Evolutionary conservation across 1,284 basidiomycete genomes (phyloP).

Genomic region (Cutaneotrichosporon sp.): DNA sequence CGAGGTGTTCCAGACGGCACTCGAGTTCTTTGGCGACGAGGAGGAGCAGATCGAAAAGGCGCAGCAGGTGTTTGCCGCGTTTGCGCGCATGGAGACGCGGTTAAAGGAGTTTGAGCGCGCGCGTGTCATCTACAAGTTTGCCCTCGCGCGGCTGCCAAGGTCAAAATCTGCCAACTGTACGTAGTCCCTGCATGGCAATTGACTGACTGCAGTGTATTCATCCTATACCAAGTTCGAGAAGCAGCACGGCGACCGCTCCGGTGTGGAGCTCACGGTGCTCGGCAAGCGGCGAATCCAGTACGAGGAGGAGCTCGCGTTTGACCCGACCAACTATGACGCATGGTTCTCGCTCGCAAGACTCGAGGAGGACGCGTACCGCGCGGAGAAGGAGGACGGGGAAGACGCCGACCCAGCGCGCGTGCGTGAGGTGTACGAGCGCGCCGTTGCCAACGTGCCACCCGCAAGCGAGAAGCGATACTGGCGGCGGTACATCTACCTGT

Average conservation of each 20-base stretch:
- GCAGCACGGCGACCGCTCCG: slow-evolving; percentile 86
- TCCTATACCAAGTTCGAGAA: slow-evolving; percentile 98
- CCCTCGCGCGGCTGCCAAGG: slow-evolving; percentile 82
- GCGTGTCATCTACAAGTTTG: slow-evolving; percentile 98
- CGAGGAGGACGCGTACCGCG: slow-evolving; percentile 82
- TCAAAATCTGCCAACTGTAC: slow-evolving; percentile 71
- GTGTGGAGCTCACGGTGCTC: slow-evolving; percentile 90
- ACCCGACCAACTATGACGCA: slow-evolving; percentile 90
- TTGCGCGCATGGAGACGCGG: slow-evolving; percentile 97
- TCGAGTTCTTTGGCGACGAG: slow-evolving; percentile 97
- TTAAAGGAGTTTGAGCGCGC: slow-evolving; percentile 96
- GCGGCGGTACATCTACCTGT: slow-evolving; percentile 86
- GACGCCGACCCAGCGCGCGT: slow-evolving; percentile 65
- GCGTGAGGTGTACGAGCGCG: slow-evolving; percentile 92
- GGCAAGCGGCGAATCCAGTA: slow-evolving; percentile 97
- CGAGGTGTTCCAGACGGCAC: slow-evolving; percentile 94
- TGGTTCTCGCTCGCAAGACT: slow-evolving; percentile 97
- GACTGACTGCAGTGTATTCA: slow-evolving; percentile 61
- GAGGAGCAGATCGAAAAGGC: slow-evolving; percentile 97
- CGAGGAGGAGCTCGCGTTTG: slow-evolving; percentile 86
- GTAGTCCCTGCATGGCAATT: no score
- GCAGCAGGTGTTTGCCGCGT: slow-evolving; percentile 86
- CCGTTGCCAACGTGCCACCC: slow-evolving; percentile 91
- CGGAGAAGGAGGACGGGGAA: slow-evolving; percentile 71
- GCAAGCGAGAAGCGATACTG: slow-evolving; percentile 65